Evolutionary conservation across 139 green algal species (phyloP), one percentile per base, ranked within the genome.

Genomic region (Chloropicon primus): DNA sequence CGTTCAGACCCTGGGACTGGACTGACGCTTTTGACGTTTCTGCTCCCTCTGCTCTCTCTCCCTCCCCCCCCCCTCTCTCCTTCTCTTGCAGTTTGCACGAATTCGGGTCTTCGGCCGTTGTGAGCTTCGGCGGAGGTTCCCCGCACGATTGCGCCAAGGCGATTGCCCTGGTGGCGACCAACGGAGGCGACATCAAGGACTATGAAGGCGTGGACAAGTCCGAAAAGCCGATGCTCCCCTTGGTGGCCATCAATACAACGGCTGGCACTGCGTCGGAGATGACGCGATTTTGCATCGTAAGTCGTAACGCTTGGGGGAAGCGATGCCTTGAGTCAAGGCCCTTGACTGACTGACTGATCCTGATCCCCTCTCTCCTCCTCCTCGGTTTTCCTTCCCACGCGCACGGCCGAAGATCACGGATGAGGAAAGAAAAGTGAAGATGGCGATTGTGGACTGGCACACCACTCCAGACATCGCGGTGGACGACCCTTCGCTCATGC

Each of bases 391-490:
- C n/a, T n/a, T n/a, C n/a, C n/a, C n/a, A n/a, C n/a, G n/a, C n/a
- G n/a, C n/a, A n/a, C n/a, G n/a, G n/a, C n/a, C n/a, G n/a, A n/a
- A n/a, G n/a, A n/a, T 62, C 41, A 62, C 41, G 10, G 41, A 62
- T 17, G 41, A 62, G 41, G 41, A 62, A 17, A 62, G 41, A 17
- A 5, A 62, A 5, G 41, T 62, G 10, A 62, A 62, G 41, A 62
- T 62, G 41, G 41, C 41, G 41, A 62, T 62, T 21, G 75, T 83
- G 71, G 87, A 91, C 54, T 91, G 90, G 78, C 76, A 83, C 1
- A 78, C 93, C 27, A 91, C 86, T 75, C 84, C 83, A n/a, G 91
- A 92, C 75, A 83, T 90, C 78, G 90, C 83, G 81, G 76, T 92
- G 76, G 78, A 83, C n/a, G 76, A 84, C 27, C 75, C 82, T 3